Percentiles rank a stretch among this genome's conserved stretches.
Evolutionary conservation across 2,329 filamentous ascomycete genomes (phyloP).

Genomic region (Arthrobotrys sphaeroides): DNA sequence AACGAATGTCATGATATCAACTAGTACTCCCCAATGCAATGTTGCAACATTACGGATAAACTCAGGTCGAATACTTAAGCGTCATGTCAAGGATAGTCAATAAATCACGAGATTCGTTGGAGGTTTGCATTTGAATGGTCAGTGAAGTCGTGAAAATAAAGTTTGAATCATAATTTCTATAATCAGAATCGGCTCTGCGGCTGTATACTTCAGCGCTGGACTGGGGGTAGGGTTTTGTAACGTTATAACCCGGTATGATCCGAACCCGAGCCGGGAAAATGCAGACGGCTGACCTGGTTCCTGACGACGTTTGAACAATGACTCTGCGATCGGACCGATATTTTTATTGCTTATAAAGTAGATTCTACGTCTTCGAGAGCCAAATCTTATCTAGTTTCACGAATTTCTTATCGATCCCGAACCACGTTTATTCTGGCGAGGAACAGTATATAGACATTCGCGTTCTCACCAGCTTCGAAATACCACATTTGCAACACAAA

Average conservation of each 20-base stretch:
- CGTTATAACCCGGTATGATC: not conserved
- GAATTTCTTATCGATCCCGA: not conserved
- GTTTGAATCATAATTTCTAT: slow-evolving; percentile 13
- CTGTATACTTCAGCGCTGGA: no score
- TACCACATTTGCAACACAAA: slow-evolving; percentile 33
- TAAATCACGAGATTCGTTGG: no score
- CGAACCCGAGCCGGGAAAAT: not conserved
- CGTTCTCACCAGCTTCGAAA: not conserved
- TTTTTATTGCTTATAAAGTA: not conserved
- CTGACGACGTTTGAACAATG: not conserved
- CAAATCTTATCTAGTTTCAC: not conserved
- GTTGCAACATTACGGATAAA: not conserved
- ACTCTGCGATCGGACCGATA: not conserved
- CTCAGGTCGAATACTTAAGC: not conserved
- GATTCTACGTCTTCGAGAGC: no score
- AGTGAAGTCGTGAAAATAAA: not conserved
- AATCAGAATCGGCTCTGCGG: not conserved
- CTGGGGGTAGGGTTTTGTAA: not conserved
- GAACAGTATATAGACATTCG: not conserved
- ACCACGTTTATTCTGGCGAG: no score
- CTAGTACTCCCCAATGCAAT: no score
- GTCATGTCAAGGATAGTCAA: no score
- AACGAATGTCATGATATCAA: no score
- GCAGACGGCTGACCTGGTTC: slow-evolving; percentile 19
- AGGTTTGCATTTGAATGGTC: no score